These are phyloP conservation scores for Rhododendron vialii DNA, from an alignment of 148 eudicot genomes.

Conservation along the genomic window DNA sequence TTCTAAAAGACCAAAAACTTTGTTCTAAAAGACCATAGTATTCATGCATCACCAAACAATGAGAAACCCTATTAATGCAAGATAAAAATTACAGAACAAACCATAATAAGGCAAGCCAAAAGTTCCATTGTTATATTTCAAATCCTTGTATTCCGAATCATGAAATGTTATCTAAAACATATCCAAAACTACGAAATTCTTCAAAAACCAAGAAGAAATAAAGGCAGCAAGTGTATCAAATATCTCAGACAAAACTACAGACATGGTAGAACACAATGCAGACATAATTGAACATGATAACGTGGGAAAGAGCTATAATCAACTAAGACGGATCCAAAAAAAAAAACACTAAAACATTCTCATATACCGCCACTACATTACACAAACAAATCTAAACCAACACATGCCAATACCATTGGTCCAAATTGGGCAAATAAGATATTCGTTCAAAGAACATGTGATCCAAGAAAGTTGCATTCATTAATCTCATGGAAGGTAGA, in stretches of 20 bases:
- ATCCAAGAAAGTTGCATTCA: too few relatives aligned
- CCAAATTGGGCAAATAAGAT: too few relatives aligned
- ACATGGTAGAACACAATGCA: not conserved
- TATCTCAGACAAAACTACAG: slow-evolving; percentile 1
- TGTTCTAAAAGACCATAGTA: too few relatives aligned
- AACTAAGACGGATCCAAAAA: too few relatives aligned
- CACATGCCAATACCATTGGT: too few relatives aligned
- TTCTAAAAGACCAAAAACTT: not conserved
- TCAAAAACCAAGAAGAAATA: not conserved
- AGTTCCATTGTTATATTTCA: not conserved
- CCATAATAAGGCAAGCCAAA: not conserved
- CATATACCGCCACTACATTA: too few relatives aligned
- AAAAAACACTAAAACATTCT: too few relatives aligned
- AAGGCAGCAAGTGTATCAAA: not conserved
- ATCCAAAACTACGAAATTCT: not conserved
- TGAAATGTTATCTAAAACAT: not conserved
- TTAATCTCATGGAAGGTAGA: too few relatives aligned
- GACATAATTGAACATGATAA: not conserved
- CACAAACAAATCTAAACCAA: too few relatives aligned
- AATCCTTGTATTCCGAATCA: not conserved
- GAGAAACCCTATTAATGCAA: not conserved
- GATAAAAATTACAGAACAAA: not conserved
- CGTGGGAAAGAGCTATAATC: too few relatives aligned
- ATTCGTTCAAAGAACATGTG: too few relatives aligned
- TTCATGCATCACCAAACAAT: not conserved